A percentile compares a stretch with the other conserved stretches of the same genome.
Conservation (phyloP, 768 basidiomycete species). For the Cyclocybe cylindracea region DNA sequence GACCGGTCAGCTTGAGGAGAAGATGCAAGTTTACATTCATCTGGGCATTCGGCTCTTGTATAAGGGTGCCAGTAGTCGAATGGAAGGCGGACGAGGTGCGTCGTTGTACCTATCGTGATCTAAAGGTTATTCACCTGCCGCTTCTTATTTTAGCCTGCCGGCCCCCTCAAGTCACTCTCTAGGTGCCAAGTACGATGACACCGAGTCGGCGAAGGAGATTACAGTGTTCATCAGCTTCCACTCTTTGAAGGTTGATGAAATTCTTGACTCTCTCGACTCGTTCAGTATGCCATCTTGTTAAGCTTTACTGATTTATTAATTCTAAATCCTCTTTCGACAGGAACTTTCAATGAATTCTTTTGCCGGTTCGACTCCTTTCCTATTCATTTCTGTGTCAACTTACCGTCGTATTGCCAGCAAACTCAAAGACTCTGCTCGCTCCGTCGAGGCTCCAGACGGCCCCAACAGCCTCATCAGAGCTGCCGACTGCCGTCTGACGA, state of each 20-base stretch:
- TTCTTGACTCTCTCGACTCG: slow-evolving; percentile 76
- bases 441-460: slow-evolving; percentile 70
- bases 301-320: no score
- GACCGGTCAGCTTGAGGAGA: slow-evolving; percentile 93
- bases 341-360: slow-evolving; percentile 94
- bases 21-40: slow-evolving; percentile 93
- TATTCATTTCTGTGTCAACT: no score
- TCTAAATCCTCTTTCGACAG: slow-evolving; percentile 32
- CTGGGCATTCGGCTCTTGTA: slow-evolving; percentile 92
- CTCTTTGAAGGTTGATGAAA: slow-evolving; percentile 78
- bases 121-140: slow-evolving; percentile 3
- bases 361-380: slow-evolving; percentile 49
- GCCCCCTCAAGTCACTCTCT: slow-evolving; percentile 83
- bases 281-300: slow-evolving; percentile 61
- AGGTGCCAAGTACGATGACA: slow-evolving; percentile 88
- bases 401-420: slow-evolving; percentile 43
- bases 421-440: slow-evolving; percentile 82
- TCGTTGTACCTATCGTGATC: slow-evolving; percentile 3
- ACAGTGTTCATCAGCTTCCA: slow-evolving; percentile 89
- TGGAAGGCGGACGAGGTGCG: slow-evolving; percentile 87
- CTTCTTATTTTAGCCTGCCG: slow-evolving; percentile 55
- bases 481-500: slow-evolving; percentile 96
- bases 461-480: slow-evolving; percentile 78
- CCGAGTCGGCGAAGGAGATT: slow-evolving; percentile 84
- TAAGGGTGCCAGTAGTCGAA: slow-evolving; percentile 83